Evolutionary conservation across 306 rosid genomes (phyloP).

Genomic region (Glycine latifolia): DNA sequence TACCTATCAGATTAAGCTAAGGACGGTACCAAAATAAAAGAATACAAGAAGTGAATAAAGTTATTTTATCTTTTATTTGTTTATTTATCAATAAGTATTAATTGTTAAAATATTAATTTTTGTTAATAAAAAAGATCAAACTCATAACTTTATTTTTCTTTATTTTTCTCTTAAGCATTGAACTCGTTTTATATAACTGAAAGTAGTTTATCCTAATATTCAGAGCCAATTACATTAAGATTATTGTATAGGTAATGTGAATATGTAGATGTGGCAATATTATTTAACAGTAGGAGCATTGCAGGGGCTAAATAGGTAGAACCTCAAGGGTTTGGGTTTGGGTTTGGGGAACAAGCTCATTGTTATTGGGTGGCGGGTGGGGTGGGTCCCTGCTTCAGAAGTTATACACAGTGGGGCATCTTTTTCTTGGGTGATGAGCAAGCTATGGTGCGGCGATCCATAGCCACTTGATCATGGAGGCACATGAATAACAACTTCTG

Average conservation of each 20-base stretch:
- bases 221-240: slow-evolving; percentile 10
- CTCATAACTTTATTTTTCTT: too few relatives aligned
- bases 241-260: slow-evolving; percentile 11
- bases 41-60: background rate
- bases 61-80: too few relatives aligned
- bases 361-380: slow-evolving; percentile 65
- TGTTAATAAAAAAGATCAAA: too few relatives aligned
- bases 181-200: too few relatives aligned
- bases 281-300: slow-evolving; percentile 33
- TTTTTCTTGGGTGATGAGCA: slow-evolving; percentile 68
- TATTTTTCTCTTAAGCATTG: too few relatives aligned
- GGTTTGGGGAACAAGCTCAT: slow-evolving; percentile 53
- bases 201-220: background rate
- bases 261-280: slow-evolving; percentile 26
- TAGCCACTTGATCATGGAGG: slow-evolving; percentile 69
- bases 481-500: slow-evolving; percentile 65
- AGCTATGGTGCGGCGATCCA: slow-evolving; percentile 43
- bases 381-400: slow-evolving; percentile 61
- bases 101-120: too few relatives aligned
- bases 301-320: slow-evolving; percentile 33
- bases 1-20: slow-evolving; percentile 22
- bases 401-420: slow-evolving; percentile 55
- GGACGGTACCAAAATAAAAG: background rate
- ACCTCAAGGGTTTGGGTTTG: slow-evolving; percentile 42
- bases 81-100: too few relatives aligned